Base-by-base conservation (phyloP, 208 protist species). In the Endotrypanum monterogeii region DNA sequence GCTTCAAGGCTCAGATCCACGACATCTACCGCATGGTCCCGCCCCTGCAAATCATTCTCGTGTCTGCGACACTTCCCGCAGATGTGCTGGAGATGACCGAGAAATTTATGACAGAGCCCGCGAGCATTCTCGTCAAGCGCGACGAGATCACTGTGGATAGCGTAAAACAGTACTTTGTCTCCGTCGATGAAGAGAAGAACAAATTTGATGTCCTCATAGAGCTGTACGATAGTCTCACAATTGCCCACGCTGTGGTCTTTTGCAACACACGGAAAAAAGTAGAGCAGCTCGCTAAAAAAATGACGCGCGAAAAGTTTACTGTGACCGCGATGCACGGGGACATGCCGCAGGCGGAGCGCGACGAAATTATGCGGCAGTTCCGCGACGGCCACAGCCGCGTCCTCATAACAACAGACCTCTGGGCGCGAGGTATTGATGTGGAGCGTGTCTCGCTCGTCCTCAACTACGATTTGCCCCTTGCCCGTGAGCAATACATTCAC, bases 201-300 rank as follows among this genome's bases (percentile, higher is more conserved):
- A 99, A 99, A 85, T 99, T 99, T 73, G 98, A 99, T 41, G 99
- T 99, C 7, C 90, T 99, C 12, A 98, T 98, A 67, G 99, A 99
- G 83, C 85, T 99, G 25, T 99, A 99, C 83, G 98, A 99, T 51
- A 98, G 90, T 8, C 86, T 99, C 4, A 99, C 97, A 4, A 99
- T 99, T 71, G 98, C 98, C 48, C 98, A 99, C 79, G 95, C 98
- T 28, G 98, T 99, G 12, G 99, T 99, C 60, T 99, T 99, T 84
- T 98, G 95, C 85, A 99, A 99, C 89, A 99, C 97, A 0, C 89
- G 96, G 63, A 92, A 95, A 62, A 99, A 99, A 87, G 99, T 99
- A n/a, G 98, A 99, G 74, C 99, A 96, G 89, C 88, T 99, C 37
- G 92, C 98, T n/a, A 90, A 98, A 72, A 97, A 99, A 80, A 96